Conservation (phyloP, 2,329 filamentous ascomycete genomes). For the Aspergillus alliaceus region DNA sequence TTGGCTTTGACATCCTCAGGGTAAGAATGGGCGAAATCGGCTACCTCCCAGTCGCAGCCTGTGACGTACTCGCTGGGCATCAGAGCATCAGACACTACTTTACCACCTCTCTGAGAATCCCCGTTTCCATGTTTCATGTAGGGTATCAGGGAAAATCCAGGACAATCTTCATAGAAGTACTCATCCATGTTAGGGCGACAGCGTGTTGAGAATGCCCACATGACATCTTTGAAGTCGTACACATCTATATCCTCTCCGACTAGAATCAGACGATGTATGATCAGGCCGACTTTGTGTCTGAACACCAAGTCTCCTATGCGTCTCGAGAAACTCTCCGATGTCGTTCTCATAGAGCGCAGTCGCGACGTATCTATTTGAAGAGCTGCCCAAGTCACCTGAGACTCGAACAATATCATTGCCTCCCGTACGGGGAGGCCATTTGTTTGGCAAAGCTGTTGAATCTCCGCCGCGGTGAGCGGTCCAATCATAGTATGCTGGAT, state of each 20-base stretch:
- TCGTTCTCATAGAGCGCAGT: background rate
- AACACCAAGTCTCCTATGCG: background rate
- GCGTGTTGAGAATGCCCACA: constrained; percentile 20
- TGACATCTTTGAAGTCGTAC: constrained; percentile 15
- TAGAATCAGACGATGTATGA: constrained; percentile 13
- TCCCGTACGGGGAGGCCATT: background rate
- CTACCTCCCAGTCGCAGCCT: background rate
- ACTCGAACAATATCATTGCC: background rate
- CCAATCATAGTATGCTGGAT: background rate
- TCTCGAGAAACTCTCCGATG: background rate
- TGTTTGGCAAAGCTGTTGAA: background rate
- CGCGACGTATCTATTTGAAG: background rate
- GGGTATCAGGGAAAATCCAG: background rate
- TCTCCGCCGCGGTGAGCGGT: background rate
- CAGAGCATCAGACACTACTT: background rate
- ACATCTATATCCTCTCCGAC: constrained; percentile 21
- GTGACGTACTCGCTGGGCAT: background rate
- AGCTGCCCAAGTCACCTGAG: background rate
- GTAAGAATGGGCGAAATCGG: background rate
- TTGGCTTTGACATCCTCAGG: background rate
- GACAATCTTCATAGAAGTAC: constrained; percentile 10
- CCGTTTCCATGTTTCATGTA: background rate
- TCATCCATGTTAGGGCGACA: constrained; percentile 16
- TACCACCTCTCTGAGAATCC: background rate
- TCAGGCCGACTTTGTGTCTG: background rate